Evolutionary conservation across 306 rosid genomes (phyloP).

Genomic region (Alnus rubra): DNA sequence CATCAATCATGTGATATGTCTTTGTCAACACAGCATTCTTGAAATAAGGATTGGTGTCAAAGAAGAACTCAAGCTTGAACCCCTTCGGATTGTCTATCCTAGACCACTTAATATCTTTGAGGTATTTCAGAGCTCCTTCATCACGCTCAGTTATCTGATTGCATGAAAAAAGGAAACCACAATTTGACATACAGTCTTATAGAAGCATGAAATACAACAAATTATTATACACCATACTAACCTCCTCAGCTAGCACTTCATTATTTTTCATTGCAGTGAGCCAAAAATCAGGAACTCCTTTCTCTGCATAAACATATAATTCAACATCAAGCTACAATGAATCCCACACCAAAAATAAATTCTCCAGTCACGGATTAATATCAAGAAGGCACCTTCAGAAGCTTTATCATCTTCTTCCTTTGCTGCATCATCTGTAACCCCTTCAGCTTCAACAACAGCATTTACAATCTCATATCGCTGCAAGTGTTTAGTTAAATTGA

Average conservation of each 20-base stretch:
- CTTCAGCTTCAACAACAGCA: slow-evolving; percentile 73
- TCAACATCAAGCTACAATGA: slow-evolving; percentile 4
- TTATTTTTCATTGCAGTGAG: slow-evolving; percentile 88
- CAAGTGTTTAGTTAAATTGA: slow-evolving; percentile 12
- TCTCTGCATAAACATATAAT: slow-evolving; percentile 45
- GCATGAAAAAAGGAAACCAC: slow-evolving; percentile 12
- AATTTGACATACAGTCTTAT: not conserved
- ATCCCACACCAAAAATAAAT: not conserved
- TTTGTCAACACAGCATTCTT: slow-evolving; percentile 74
- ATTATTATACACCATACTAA: slow-evolving; percentile 27
- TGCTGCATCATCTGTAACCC: slow-evolving; percentile 40
- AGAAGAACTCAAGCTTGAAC: slow-evolving; percentile 83
- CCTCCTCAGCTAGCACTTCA: slow-evolving; percentile 90
- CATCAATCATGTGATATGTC: slow-evolving; percentile 91
- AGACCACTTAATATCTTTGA: slow-evolving; percentile 83
- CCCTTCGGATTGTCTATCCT: slow-evolving; percentile 83
- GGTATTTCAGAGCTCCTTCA: slow-evolving; percentile 82
- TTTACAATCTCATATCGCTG: slow-evolving; percentile 81
- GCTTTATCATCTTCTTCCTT: slow-evolving; percentile 48
- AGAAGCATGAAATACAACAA: slow-evolving; percentile 3
- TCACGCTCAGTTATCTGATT: slow-evolving; percentile 83
- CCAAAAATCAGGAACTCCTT: slow-evolving; percentile 91
- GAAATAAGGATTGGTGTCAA: slow-evolving; percentile 75
- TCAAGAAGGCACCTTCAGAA: slow-evolving; percentile 42
- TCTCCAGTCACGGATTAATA: not conserved